phyloP scores from a whole-genome alignment of 768 basidiomycete genomes.

The Kockovaella imperatae region DNA sequence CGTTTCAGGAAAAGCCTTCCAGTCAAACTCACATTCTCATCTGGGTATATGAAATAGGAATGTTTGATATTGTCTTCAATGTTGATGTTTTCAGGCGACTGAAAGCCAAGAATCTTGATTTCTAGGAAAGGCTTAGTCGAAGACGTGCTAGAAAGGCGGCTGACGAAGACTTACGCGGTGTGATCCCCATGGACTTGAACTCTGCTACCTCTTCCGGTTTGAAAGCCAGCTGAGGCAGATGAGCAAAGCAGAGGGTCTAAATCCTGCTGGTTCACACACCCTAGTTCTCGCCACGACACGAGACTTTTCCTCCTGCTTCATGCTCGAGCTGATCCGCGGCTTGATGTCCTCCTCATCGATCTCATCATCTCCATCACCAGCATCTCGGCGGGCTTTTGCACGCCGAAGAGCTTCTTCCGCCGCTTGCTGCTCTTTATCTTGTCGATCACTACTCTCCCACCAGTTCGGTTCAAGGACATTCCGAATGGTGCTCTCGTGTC shows the following conservation, averaged over 20 bases:
- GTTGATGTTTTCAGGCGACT: conserved; percentile 57
- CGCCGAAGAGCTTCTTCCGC: conserved; percentile 24
- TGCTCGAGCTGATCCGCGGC: conserved; percentile 8
- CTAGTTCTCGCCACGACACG: conserved; percentile 32
- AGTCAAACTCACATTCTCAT: conserved; percentile 61
- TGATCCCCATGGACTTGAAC: conserved; percentile 70
- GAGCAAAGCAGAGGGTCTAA: background rate
- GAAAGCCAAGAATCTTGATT: conserved; percentile 89
- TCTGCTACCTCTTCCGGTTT: conserved; percentile 72
- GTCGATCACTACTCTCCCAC: conserved; percentile 30
- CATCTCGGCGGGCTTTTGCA: conserved; percentile 15
- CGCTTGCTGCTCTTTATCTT: conserved; percentile 16
- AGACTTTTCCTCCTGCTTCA: conserved; percentile 15
- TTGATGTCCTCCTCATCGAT: conserved; percentile 11
- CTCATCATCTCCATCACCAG: conserved; percentile 47
- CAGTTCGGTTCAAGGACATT: conserved; percentile 38
- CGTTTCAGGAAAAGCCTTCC: background rate
- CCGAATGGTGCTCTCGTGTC: conserved; percentile 29
- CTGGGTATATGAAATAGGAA: conserved; percentile 81
- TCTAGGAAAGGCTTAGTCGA: conserved; percentile 47
- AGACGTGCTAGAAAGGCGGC: background rate
- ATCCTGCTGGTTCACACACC: conserved; percentile 15
- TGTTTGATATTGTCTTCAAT: conserved; percentile 92
- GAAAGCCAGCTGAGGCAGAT: conserved; percentile 60
- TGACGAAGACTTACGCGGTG: conserved; percentile 56